Base-by-base conservation (phyloP, 805 yeast species). In the Schizosaccharomyces octosporus region DNA sequence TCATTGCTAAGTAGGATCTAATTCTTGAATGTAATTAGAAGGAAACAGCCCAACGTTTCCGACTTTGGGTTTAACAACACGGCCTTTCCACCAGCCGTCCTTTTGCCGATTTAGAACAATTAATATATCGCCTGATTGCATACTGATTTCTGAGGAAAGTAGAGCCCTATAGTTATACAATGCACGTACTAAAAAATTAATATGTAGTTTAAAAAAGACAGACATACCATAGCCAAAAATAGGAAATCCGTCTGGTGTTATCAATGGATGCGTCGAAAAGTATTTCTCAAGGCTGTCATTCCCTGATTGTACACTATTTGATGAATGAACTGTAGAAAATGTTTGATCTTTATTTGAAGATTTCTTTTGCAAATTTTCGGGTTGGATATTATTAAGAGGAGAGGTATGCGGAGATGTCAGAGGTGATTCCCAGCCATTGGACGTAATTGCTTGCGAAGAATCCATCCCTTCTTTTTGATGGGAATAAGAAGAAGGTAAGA, bases 1-100 rank as follows among this genome's bases (percentile, higher is more conserved):
- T 11, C n/a, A 45, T n/a, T 17, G 27, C 11, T 19, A 19, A 4
- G 21, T 24, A 29, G 36, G 6, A 17, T 51, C 21, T 13, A 29
- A 13, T 13, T 51, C 57, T 6, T 24, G 29, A 31, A 57, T 36
- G 29, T 39, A 59, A 42, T 59, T 59, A 21, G 54, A 42, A 19
- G 61, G 61, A 32, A 41, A 59, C 21, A 59, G 29, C 7, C 61
- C 61, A 19, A 41, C 24, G 9, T 17, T 24, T 9, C 61, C 48
- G 11, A 19, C 29, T 17, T 15, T 42, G 15, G 61, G 39, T 45
- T 74, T 73, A 42, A 76, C 63, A 24, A 80, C 79, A 65, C 82
- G 86, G 32, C 80, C 81, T 66, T 79, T 81, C 87, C 87, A 82
- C 87, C 87, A 82, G 1, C 85, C 85, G 65, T 82, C 87, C 27